phyloP scores from a whole-genome alignment of 371 early-diverging fungal species.

The Syncephalastrum sp. region DNA sequence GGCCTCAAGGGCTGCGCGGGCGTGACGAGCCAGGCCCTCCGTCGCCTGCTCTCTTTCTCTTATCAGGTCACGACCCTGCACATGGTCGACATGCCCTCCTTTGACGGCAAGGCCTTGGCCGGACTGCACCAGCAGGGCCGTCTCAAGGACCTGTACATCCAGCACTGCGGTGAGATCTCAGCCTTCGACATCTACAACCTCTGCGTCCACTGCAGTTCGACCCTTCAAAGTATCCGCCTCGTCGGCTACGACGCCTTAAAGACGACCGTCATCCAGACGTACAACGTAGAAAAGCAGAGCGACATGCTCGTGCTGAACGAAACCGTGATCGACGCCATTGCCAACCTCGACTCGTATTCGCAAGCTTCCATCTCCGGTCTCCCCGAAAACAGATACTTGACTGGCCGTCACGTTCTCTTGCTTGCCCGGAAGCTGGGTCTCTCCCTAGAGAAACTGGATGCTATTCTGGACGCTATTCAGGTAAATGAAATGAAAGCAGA shows the following conservation, averaged over 20 bases:
- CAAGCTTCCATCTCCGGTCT: slow-evolving; percentile 7
- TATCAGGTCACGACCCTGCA: slow-evolving; percentile 6
- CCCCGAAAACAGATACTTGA: slow-evolving; percentile 14
- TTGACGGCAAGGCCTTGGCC: slow-evolving; percentile 9
- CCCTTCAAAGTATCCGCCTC: slow-evolving; percentile 3
- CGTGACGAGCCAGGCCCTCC: slow-evolving; percentile 4
- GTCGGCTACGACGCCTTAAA: slow-evolving; percentile 13
- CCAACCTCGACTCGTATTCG: slow-evolving; percentile 10
- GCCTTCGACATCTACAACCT: slow-evolving; percentile 20
- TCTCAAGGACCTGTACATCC: slow-evolving; percentile 11
- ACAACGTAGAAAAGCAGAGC: slow-evolving; percentile 3
- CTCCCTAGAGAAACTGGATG: slow-evolving; percentile 1
- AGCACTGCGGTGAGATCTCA: slow-evolving; percentile 15
- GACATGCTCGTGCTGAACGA: slow-evolving; percentile 13
- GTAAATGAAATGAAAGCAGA: slow-evolving; percentile 11
- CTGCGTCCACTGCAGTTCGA: slow-evolving; percentile 6
- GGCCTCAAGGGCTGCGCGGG: slow-evolving; percentile 12
- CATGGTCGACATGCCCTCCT: slow-evolving; percentile 13
- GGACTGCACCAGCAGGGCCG: slow-evolving; percentile 1
- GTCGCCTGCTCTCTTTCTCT: not conserved
- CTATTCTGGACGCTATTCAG: slow-evolving; percentile 17
- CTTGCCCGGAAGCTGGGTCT: slow-evolving; percentile 21
- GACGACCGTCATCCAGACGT: not conserved
- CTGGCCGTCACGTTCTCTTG: slow-evolving; percentile 19
- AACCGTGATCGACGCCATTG: slow-evolving; percentile 20